These are phyloP conservation scores for Cercospora nicotianae DNA, from an alignment of 2,329 filamentous ascomycete species.

Conservation along the genomic window DNA sequence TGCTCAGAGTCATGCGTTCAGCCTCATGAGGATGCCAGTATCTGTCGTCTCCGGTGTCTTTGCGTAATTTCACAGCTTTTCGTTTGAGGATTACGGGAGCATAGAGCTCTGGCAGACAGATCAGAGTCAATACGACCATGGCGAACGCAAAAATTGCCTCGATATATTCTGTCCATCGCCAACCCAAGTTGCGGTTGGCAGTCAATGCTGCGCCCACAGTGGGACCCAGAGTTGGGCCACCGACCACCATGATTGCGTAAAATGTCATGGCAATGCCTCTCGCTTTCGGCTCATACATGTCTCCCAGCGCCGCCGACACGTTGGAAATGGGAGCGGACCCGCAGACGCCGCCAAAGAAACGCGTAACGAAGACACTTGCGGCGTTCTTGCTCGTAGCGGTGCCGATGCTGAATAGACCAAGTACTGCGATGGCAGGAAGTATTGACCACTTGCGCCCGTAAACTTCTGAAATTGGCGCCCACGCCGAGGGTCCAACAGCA, in stretches of 20 bases:
- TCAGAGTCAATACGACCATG: constrained; percentile 32
- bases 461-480: constrained; percentile 31
- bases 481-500: constrained; percentile 42
- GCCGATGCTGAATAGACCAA: constrained; percentile 51
- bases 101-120: constrained; percentile 45
- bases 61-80: constrained; percentile 43
- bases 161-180: constrained; percentile 30
- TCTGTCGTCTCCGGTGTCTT: constrained; percentile 41
- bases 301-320: constrained; percentile 47
- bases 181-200: constrained; percentile 41
- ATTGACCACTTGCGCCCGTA: constrained; percentile 50
- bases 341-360: constrained; percentile 51
- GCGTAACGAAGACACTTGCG: constrained; percentile 42
- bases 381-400: constrained; percentile 45
- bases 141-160: constrained; percentile 44
- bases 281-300: constrained; percentile 44
- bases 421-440: constrained; percentile 45
- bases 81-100: constrained; percentile 42
- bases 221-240: constrained; percentile 44
- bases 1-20: constrained; percentile 44
- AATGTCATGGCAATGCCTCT: constrained; percentile 44
- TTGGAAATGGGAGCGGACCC: constrained; percentile 47
- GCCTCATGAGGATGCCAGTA: constrained; percentile 51
- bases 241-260: constrained; percentile 45
- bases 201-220: constrained; percentile 46